These are phyloP conservation scores for Boechera stricta DNA, from an alignment of 345 rosid genomes.

Conservation along the genomic window DNA sequence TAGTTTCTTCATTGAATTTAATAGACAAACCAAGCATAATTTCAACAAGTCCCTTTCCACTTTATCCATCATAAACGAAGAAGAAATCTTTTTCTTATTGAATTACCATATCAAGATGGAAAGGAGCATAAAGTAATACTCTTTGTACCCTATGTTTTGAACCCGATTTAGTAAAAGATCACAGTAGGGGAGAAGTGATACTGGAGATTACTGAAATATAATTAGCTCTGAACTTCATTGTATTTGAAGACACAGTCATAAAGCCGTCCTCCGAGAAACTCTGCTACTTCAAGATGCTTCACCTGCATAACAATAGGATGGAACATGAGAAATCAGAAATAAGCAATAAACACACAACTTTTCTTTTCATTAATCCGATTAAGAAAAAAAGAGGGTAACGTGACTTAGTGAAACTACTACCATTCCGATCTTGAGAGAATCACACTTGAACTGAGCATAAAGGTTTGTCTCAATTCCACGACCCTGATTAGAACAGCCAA, in stretches of 20 bases:
- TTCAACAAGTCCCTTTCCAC: background rate
- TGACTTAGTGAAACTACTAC: slow-evolving; percentile 42
- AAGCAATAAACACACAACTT: background rate
- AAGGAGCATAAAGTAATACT: background rate
- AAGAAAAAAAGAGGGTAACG: background rate
- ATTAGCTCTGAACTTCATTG: slow-evolving; percentile 55
- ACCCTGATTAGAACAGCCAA: slow-evolving; percentile 63
- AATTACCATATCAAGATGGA: background rate
- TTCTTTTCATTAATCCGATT: background rate
- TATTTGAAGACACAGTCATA: slow-evolving; percentile 92
- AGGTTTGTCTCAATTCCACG: slow-evolving; percentile 99
- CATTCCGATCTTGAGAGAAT: slow-evolving; percentile 96
- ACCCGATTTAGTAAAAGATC: slow-evolving; percentile 1
- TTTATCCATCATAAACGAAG: background rate
- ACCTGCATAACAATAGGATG: slow-evolving; percentile 56
- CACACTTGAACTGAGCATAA: slow-evolving; percentile 92
- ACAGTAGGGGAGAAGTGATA: background rate
- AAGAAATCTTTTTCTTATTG: background rate
- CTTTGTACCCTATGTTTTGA: background rate
- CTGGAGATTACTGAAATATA: background rate
- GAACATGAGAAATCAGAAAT: background rate
- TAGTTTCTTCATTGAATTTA: background rate
- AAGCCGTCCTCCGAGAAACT: slow-evolving; percentile 94
- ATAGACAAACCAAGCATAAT: background rate
- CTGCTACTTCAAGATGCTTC: slow-evolving; percentile 92